A percentile compares a stretch with the other conserved stretches of the same genome.
phyloP scores from a whole-genome alignment of 148 eudicot genomes.

The Persicaria maculosa region DNA sequence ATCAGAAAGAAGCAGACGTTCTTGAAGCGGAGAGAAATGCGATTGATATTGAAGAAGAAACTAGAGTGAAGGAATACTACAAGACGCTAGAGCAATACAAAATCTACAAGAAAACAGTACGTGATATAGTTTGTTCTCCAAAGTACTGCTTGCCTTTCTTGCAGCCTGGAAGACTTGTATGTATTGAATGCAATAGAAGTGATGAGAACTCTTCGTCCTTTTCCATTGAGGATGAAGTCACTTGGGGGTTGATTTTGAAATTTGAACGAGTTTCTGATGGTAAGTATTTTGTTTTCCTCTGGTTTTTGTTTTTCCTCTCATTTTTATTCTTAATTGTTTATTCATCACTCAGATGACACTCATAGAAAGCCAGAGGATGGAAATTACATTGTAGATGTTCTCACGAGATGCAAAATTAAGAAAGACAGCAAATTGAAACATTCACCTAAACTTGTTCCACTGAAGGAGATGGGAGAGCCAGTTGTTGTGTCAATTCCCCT shows the following conservation, averaged over 20 bases:
- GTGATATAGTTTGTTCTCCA: conserved; percentile 58
- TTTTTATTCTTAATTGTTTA: conserved; percentile 11
- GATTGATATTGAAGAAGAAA: conserved; percentile 82
- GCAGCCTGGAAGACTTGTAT: conserved; percentile 95
- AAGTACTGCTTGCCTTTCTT: conserved; percentile 87
- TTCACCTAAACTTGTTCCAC: conserved; percentile 57
- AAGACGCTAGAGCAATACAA: conserved; percentile 71
- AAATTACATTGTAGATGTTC: conserved; percentile 70
- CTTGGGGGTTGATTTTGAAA: conserved; percentile 94
- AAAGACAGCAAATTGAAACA: conserved; percentile 53
- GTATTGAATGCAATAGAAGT: conserved; percentile 46
- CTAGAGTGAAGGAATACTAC: conserved; percentile 75
- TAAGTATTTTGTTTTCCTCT: conserved; percentile 17
- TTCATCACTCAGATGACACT: conserved; percentile 45
- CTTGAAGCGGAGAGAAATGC: conserved; percentile 81
- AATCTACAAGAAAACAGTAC: conserved; percentile 68
- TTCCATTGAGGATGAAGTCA: conserved; percentile 55
- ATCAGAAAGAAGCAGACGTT: conserved; percentile 68
- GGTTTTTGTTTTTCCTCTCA: not conserved
- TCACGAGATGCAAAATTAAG: conserved; percentile 68
- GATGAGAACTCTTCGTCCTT: conserved; percentile 45
- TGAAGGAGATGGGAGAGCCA: conserved; percentile 84
- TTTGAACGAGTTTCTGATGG: conserved; percentile 80
- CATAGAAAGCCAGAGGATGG: conserved; percentile 77
- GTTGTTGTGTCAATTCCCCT: conserved; percentile 72